A percentile compares a stretch with the other conserved stretches of the same genome.
Conservation (phyloP, 208 protist genomes). For the Leishmania guyanensis region DNA sequence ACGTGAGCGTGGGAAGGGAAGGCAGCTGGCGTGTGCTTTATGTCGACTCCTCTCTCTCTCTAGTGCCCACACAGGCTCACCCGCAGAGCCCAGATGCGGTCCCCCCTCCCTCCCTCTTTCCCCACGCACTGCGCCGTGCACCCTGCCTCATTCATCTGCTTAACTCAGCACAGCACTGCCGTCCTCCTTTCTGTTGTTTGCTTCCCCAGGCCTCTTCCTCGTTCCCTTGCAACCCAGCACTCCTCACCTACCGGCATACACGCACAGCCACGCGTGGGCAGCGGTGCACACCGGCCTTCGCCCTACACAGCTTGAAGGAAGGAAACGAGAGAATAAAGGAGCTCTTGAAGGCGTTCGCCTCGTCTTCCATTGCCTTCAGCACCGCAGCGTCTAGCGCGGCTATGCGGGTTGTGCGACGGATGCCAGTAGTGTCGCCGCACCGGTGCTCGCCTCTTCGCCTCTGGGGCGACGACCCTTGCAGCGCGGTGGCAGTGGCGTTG, state of each 20-base stretch:
- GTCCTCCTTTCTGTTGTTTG: background rate
- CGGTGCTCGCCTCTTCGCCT: background rate
- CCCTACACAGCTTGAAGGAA: background rate
- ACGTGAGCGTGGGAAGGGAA: background rate
- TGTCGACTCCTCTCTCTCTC: background rate
- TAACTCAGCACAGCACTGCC: background rate
- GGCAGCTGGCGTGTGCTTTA: background rate
- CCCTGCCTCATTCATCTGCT: background rate
- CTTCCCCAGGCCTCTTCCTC: background rate
- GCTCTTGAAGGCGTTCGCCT: background rate
- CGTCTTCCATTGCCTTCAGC: background rate
- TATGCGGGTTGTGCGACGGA: background rate
- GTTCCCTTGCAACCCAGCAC: background rate
- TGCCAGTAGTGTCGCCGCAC: background rate
- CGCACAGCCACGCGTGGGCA: background rate
- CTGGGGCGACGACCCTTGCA: background rate
- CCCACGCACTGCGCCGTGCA: background rate
- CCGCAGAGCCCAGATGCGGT: background rate
- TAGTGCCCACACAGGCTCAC: background rate
- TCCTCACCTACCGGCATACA: background rate
- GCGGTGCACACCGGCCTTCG: background rate
- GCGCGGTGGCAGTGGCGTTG: background rate
- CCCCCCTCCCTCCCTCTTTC: background rate
- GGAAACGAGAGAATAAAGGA: background rate
- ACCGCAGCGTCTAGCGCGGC: background rate